Conservation (phyloP, 345 rosid genomes). For the Corchorus capsularis region DNA sequence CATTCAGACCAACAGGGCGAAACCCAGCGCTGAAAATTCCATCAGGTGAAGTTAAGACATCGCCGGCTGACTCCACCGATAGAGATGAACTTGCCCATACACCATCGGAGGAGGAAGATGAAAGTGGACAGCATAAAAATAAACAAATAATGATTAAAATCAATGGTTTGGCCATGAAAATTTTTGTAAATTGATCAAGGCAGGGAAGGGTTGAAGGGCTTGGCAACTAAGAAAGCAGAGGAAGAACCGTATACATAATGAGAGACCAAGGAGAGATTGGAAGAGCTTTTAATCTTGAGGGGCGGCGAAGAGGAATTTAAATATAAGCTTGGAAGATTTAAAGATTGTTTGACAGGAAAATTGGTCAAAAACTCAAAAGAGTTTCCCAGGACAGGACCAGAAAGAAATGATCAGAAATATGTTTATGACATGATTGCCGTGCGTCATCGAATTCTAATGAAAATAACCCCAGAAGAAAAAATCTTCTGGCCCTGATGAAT, state of each 20-base stretch:
- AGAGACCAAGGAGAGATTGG: neutral
- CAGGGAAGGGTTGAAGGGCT: neutral
- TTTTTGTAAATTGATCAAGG: neutral
- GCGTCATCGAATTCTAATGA: neutral
- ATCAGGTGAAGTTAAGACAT: constrained; percentile 15
- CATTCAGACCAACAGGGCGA: constrained; percentile 11
- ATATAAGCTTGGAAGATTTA: neutral
- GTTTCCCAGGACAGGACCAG: neutral
- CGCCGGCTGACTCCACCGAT: neutral
- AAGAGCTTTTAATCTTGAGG: neutral
- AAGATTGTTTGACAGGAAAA: neutral
- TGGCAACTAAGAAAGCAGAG: neutral
- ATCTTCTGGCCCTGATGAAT: neutral
- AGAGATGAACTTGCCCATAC: constrained; percentile 8
- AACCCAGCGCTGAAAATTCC: constrained; percentile 21
- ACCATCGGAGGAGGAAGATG: neutral
- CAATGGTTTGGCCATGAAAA: constrained; percentile 1
- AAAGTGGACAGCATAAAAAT: neutral
- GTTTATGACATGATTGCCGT: neutral
- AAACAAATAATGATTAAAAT: neutral
- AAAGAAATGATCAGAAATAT: neutral
- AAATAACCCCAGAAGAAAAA: neutral
- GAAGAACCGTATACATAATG: neutral
- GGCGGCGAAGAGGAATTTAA: neutral
- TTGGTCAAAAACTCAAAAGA: neutral